Percentiles rank a stretch among this genome's conserved stretches.
phyloP scores from a whole-genome alignment of 148 eudicot genomes.

The Heliosperma pusillum region DNA sequence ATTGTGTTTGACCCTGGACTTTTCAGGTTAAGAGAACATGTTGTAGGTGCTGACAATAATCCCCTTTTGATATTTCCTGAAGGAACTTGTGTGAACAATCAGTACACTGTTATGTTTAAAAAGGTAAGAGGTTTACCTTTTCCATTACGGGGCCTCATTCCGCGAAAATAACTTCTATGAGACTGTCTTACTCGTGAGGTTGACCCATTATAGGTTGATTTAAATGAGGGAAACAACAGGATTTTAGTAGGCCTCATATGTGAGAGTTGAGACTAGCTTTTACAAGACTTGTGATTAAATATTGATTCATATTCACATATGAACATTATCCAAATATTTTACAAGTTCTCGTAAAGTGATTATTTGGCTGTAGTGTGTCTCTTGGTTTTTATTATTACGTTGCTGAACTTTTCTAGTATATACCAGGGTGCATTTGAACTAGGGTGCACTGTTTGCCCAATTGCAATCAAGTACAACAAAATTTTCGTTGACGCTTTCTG shows the following conservation, averaged over 20 bases:
- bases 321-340: too few species aligned
- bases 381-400: not conserved
- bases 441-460: conserved; percentile 89
- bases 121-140: conserved; percentile 47
- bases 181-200: not conserved
- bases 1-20: conserved; percentile 7
- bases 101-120: conserved; percentile 93
- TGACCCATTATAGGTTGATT: not conserved
- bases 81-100: conserved; percentile 99
- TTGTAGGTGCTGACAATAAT: conserved; percentile 83
- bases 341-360: not conserved
- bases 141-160: not conserved
- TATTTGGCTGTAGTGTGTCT: too few species aligned
- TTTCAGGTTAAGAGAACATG: conserved; percentile 90
- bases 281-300: too few species aligned
- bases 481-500: conserved; percentile 97
- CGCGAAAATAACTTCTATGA: not conserved
- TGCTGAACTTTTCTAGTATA: conserved; percentile 9
- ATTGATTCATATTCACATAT: too few species aligned
- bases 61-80: conserved; percentile 98
- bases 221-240: not conserved
- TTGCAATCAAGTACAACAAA: conserved; percentile 99
- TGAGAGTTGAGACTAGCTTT: too few species aligned
- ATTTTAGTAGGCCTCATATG: not conserved
- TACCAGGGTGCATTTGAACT: conserved; percentile 97